Base-by-base conservation (phyloP, 352 stramenopile genomes). In the Saprolegnia parasitica region DNA sequence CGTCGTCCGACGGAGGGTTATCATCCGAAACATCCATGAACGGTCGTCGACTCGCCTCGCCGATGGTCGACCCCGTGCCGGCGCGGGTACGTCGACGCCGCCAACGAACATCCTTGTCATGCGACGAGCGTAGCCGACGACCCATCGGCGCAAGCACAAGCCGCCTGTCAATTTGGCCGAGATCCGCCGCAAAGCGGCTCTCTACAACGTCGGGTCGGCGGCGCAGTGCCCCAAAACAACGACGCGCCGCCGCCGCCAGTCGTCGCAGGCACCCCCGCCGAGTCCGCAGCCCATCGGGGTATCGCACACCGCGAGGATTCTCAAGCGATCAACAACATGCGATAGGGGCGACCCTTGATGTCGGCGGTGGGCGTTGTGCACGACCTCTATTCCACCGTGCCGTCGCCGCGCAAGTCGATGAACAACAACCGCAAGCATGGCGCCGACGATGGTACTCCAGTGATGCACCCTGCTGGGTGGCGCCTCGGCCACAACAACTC, bases 401-500 rank as follows among this genome's bases (percentile, higher is more conserved):
- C 61, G 10, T 21, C 24, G 11, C 42, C 42, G 42, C 42, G 13
- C 42, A 49, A 49, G 42, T 8, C 47, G 5, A 55, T 2, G 2
- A 55, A 55, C 18, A 23, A 56, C 23, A 61, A 23, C 54, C 23
- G 4, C 11, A 61, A n/a, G 23, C 23, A 61, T 15, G 21, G 21
- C 23, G 9, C 1, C 4, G 20, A 3, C 20, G 24, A 56, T 5
- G 3, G 49, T 32, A 18, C 16, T n/a, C n/a, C n/a, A n/a, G 35
- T 5, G 9, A 20, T 9, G 29, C 29, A 24, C 13, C 13, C 42
- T n/a, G 56, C 1, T 20, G 61, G 50, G 23, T 70, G 63, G 63
- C 54, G 55, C 23, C 54, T 70, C 18, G 63, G 63, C 4, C 63
- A 57, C 10, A 70, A 20, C 47, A 70, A 70, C 37, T 70, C 63